Base-by-base conservation (phyloP, 2,329 filamentous ascomycete genomes). In the Tolypocladium cylindrosporum region DNA sequence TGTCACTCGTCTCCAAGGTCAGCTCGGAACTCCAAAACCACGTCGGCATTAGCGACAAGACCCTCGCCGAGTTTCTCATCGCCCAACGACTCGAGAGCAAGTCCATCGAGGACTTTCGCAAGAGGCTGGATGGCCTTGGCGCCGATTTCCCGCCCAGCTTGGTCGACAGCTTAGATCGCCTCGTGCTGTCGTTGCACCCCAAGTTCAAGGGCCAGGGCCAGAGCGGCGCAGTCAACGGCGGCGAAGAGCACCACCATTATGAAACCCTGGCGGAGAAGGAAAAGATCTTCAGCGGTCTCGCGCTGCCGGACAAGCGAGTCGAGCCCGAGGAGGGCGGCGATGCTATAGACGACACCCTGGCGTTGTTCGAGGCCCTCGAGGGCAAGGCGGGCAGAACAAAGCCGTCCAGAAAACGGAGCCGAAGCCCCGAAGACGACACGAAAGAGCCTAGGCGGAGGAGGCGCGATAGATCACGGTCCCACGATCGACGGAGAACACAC, bases 21-120 rank as follows among this genome's bases (percentile, higher is more conserved):
- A 91, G 91, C 16, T 93, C 89, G 21, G 94, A 99, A 74, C 81
- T 99, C 56, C 88, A 96, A 67, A 99, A 99, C 69, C 90, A 99
- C 74, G 75, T 97, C 60, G 91, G 92, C 58, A 85, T 97, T 66
- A 89, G 84, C 70, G 92, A 99, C 75, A 97, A 96, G 74, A 96
- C 91, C 6, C 85, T 99, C 34, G 92, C 94, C 65, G 94, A 99
- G 74, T 99, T 96, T 70, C 85, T 99, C 67, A 96, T 99, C 69
- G 89, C 89, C 61, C 89, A 96, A 70, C 90, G 96, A 66, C 75
- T 88, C 70, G 84, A 92, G 80, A 89, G 86, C 76, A 80, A 79
- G 55, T 82, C 81, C 36, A 78, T 90, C 58, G 73, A 80, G 56
- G 86, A 89, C 36, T 99, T 97, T 77, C 89, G 89, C 75, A 77